These are phyloP conservation scores for Rhizopogon vulgaris DNA, from an alignment of 768 basidiomycete species.

Conservation along the genomic window DNA sequence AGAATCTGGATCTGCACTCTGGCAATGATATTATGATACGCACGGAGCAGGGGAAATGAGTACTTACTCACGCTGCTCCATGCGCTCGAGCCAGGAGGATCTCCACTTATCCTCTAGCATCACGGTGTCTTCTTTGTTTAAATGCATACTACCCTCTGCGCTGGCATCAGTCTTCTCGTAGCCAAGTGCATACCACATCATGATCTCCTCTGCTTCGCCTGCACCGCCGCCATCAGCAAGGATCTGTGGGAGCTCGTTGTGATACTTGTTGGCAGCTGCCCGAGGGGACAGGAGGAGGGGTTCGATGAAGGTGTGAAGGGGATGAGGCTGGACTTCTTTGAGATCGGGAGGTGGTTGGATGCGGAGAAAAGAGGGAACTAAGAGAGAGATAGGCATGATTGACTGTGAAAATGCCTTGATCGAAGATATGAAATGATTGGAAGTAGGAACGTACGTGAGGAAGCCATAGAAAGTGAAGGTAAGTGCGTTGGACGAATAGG, in stretches of 20 bases:
- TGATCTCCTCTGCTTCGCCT: conserved; percentile 60
- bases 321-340: conserved; percentile 32
- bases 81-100: conserved; percentile 49
- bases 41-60: not conserved
- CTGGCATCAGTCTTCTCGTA: conserved; percentile 46
- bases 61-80: conserved; percentile 64
- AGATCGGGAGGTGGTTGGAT: conserved; percentile 30
- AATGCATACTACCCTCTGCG: conserved; percentile 21
- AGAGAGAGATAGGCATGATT: conserved; percentile 57
- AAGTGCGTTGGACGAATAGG: conserved; percentile 55
- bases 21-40: not conserved
- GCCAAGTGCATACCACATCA: conserved; percentile 71
- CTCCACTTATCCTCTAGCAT: conserved; percentile 49
- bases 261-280: conserved; percentile 52
- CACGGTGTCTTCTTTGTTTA: conserved; percentile 15
- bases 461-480: conserved; percentile 75
- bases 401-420: conserved; percentile 37
- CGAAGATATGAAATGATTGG: conserved; percentile 2
- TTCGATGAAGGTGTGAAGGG: conserved; percentile 54
- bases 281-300: conserved; percentile 59
- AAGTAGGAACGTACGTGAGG: conserved; percentile 48
- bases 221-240: conserved; percentile 53
- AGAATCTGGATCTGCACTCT: conserved; percentile 76
- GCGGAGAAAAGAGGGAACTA: conserved; percentile 52
- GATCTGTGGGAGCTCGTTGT: conserved; percentile 54